phyloP scores from a whole-genome alignment of 805 yeast species.

The Saturnispora zaruensis region DNA sequence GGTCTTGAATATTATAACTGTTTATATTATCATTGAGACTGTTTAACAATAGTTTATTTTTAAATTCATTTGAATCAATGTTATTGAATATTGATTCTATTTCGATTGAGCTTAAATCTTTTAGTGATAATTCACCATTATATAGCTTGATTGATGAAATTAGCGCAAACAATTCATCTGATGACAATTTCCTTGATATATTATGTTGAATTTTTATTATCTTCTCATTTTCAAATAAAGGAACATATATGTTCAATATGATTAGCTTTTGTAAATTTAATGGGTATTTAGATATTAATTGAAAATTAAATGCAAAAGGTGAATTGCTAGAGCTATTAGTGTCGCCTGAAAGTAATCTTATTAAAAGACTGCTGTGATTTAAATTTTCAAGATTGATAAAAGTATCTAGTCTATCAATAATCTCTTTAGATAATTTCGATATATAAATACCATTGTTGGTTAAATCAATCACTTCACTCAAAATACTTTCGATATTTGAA shows the following conservation, averaged over 20 bases:
- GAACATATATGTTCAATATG: conserved; percentile 1
- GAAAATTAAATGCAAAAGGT: background rate
- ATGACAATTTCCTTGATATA: background rate
- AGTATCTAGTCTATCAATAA: background rate
- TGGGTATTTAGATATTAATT: conserved; percentile 1
- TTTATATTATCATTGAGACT: background rate
- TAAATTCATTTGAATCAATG: conserved; percentile 1
- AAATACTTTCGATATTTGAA: background rate
- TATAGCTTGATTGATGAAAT: background rate
- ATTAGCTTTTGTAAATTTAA: conserved; percentile 1
- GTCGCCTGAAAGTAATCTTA: background rate
- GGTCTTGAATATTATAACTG: background rate
- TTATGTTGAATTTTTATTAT: background rate
- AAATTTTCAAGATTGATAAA: background rate
- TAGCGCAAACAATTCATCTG: background rate
- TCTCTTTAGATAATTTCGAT: background rate
- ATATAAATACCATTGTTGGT: background rate
- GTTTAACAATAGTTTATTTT: background rate
- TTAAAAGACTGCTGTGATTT: background rate
- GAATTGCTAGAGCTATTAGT: background rate
- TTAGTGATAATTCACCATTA: background rate
- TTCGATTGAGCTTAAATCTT: background rate
- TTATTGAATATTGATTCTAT: background rate
- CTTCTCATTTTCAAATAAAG: background rate
- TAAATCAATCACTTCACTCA: background rate